Conservation (phyloP, 768 basidiomycete genomes). For the Boletus vinaceobasis region DNA sequence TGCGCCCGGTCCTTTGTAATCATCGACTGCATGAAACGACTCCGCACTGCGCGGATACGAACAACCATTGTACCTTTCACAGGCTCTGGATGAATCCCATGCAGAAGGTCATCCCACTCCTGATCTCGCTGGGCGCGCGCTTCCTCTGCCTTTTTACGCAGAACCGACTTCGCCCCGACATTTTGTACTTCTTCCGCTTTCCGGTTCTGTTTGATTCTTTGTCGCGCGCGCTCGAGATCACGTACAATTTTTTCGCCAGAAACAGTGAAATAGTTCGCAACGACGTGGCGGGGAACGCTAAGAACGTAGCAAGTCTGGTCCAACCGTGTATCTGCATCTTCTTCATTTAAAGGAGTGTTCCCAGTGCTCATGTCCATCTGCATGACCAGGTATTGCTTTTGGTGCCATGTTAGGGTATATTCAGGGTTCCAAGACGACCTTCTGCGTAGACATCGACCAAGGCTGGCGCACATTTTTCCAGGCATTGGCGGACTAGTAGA, state of each 20-base stretch:
- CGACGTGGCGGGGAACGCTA: constrained; percentile 51
- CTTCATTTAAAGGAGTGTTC: constrained; percentile 47
- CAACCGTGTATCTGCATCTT: constrained; percentile 40
- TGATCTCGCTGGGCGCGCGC: constrained; percentile 54
- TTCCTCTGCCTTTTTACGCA: constrained; percentile 65
- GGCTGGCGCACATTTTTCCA: constrained; percentile 25
- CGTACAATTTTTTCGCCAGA: constrained; percentile 37
- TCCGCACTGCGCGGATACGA: constrained; percentile 53
- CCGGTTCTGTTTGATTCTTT: constrained; percentile 33
- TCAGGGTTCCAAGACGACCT: constrained; percentile 54
- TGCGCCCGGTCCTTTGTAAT: constrained; percentile 44
- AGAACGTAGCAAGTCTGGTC: constrained; percentile 49
- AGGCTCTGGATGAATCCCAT: constrained; percentile 50
- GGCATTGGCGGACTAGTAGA: constrained; percentile 19
- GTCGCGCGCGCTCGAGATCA: constrained; percentile 43
- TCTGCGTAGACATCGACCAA: constrained; percentile 56
- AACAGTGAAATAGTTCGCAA: constrained; percentile 44
- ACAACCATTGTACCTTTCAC: constrained; percentile 45
- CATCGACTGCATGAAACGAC: constrained; percentile 57
- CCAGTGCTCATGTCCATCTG: constrained; percentile 42
- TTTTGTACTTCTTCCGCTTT: constrained; percentile 30
- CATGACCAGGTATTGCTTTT: constrained; percentile 59
- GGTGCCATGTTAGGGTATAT: constrained; percentile 66
- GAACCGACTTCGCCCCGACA: constrained; percentile 46
- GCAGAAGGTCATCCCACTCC: constrained; percentile 63